Evolutionary conservation across 768 basidiomycete genomes (phyloP).

Genomic region (Pulveroboletus frians): DNA sequence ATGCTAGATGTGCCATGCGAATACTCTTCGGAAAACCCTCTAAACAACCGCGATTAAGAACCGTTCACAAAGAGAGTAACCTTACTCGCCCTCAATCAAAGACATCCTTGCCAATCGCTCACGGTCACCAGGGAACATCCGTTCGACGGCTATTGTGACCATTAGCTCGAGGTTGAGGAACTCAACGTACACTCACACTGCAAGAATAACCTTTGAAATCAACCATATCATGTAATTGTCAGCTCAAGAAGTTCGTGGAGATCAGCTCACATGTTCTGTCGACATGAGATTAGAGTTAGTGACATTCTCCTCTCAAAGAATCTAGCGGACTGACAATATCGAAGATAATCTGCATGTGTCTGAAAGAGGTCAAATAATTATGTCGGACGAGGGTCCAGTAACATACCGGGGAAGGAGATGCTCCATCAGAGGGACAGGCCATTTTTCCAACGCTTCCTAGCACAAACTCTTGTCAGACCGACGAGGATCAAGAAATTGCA

Average conservation of each 20-base stretch:
- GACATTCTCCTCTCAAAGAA: background rate
- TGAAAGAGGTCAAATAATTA: conserved; percentile 8
- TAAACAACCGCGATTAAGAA: conserved; percentile 20
- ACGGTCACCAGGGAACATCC: conserved; percentile 82
- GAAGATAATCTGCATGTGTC: conserved; percentile 90
- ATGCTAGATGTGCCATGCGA: conserved; percentile 88
- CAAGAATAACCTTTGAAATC: conserved; percentile 44
- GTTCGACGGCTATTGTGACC: conserved; percentile 61
- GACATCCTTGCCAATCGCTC: conserved; percentile 83
- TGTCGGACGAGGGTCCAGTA: conserved; percentile 1
- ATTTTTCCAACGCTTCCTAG: conserved; percentile 84
- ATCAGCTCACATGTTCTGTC: conserved; percentile 36
- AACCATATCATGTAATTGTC: background rate
- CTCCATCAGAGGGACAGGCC: conserved; percentile 84
- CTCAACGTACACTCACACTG: conserved; percentile 44
- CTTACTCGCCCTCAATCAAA: conserved; percentile 71
- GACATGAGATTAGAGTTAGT: conserved; percentile 11
- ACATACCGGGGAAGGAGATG: conserved; percentile 71
- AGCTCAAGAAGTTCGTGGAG: background rate
- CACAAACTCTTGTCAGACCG: background rate
- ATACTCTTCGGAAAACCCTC: conserved; percentile 85
- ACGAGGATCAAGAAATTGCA: background rate
- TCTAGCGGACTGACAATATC: conserved; percentile 71
- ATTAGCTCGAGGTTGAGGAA: background rate
- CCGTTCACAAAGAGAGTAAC: background rate